phyloP scores from a whole-genome alignment of 352 stramenopile species.

The Globisporangium acanthophoron region DNA sequence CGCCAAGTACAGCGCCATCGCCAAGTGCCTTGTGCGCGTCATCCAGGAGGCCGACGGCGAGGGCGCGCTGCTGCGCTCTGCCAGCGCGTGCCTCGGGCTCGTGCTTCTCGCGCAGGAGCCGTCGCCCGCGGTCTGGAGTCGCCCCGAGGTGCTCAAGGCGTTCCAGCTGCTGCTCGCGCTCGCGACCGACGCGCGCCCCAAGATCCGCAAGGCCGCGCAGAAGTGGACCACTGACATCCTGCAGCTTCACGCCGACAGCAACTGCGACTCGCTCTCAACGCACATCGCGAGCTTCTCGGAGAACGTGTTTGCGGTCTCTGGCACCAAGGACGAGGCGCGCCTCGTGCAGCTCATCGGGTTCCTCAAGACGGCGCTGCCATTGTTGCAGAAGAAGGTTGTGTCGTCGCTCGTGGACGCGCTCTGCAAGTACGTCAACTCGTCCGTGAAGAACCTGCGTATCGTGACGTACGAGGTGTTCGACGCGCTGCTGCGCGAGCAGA shows the following conservation, averaged over 20 bases:
- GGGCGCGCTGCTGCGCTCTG: constrained; percentile 53
- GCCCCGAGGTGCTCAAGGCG: constrained; percentile 61
- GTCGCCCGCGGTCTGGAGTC: constrained; percentile 48
- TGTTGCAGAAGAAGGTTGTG: constrained; percentile 79
- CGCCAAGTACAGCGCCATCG: constrained; percentile 68
- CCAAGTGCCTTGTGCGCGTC: constrained; percentile 63
- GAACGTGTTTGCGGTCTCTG: constrained; percentile 66
- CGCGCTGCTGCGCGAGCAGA: constrained; percentile 38
- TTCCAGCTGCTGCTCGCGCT: constrained; percentile 79
- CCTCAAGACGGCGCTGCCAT: constrained; percentile 67
- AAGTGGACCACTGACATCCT: constrained; percentile 72
- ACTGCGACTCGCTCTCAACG: constrained; percentile 76
- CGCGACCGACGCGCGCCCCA: constrained; percentile 71
- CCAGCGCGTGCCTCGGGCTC: constrained; percentile 54
- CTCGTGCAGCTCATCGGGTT: constrained; percentile 80
- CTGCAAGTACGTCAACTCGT: constrained; percentile 65
- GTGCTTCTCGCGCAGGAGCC: constrained; percentile 70
- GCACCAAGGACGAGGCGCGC: constrained; percentile 64
- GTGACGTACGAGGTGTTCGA: constrained; percentile 78
- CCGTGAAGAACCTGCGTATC: constrained; percentile 68
- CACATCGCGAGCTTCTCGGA: constrained; percentile 85
- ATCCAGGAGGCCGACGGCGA: constrained; percentile 67
- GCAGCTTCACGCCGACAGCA: constrained; percentile 55
- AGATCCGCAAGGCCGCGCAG: constrained; percentile 80
- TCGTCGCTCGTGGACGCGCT: constrained; percentile 69